phyloP scores from a whole-genome alignment of 2,329 filamentous ascomycete species.

The Calonectria multiphialidica region DNA sequence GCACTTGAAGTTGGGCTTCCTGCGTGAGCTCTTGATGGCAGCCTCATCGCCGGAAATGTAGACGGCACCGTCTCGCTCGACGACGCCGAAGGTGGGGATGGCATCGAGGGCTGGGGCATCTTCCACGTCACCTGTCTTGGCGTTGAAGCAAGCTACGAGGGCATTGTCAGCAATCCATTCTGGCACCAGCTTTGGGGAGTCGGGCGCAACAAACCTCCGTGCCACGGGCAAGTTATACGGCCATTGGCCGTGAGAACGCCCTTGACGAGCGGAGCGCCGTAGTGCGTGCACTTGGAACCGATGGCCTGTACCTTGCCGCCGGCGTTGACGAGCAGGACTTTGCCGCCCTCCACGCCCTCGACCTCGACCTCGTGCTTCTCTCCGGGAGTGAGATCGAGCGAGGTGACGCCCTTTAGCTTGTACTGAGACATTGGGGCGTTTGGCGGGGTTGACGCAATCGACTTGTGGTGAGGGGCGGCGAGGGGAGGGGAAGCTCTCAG shows the following conservation, averaged over 20 bases:
- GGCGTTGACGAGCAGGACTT: conserved; percentile 87
- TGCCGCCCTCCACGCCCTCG: conserved; percentile 87
- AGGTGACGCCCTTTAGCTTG: conserved; percentile 81
- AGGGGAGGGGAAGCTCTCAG: conserved; percentile 20
- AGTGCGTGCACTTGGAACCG: conserved; percentile 89
- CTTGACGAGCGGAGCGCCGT: conserved; percentile 89
- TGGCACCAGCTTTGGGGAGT: neutral
- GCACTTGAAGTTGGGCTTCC: conserved; percentile 81
- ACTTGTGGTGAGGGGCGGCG: conserved; percentile 8
- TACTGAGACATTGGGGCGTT: conserved; percentile 64
- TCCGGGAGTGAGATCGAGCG: conserved; percentile 80
- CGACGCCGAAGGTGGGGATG: conserved; percentile 84
- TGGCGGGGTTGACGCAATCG: conserved; percentile 41
- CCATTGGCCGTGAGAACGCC: conserved; percentile 87
- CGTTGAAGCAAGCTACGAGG: conserved; percentile 86
- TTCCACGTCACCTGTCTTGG: conserved; percentile 91
- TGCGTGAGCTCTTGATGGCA: conserved; percentile 80
- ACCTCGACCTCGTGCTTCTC: conserved; percentile 92
- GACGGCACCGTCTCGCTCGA: conserved; percentile 84
- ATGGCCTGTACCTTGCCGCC: conserved; percentile 83
- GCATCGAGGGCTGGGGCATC: conserved; percentile 92
- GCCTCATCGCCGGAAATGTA: conserved; percentile 87
- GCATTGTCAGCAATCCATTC: conserved; percentile 5
- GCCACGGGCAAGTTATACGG: conserved; percentile 93
- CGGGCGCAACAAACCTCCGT: conserved; percentile 76